Percentiles rank a stretch among this genome's conserved stretches.
Evolutionary conservation across 352 stramenopile species (phyloP).

Genomic region (Phytophthora uliginosa): DNA sequence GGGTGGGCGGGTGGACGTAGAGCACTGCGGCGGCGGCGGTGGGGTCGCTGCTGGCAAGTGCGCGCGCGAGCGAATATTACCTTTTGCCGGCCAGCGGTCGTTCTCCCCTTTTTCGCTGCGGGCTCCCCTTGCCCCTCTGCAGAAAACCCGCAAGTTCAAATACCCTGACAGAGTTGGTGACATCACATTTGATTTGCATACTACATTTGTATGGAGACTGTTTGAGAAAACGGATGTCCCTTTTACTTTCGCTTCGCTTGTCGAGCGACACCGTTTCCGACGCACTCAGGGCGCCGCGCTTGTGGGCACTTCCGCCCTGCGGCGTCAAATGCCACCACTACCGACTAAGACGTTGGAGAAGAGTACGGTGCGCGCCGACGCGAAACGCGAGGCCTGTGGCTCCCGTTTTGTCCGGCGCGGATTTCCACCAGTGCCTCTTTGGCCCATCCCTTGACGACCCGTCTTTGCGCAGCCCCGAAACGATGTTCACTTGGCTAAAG

Average conservation of each 20-base stretch:
- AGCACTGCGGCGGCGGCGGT: no score
- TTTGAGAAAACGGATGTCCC: conserved; percentile 14
- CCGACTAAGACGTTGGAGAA: conserved; percentile 36
- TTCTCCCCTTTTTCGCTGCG: conserved; percentile 21
- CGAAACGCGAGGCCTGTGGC: conserved; percentile 25
- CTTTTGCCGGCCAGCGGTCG: conserved; percentile 29
- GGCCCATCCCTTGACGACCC: conserved; percentile 19
- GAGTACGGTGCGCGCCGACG: conserved; percentile 22
- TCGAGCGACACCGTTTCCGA: not conserved
- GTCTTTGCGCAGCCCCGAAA: conserved; percentile 18
- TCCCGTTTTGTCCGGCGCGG: conserved; percentile 14
- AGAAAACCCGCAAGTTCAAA: conserved; percentile 12
- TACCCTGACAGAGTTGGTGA: conserved; percentile 6
- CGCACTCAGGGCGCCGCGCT: not conserved
- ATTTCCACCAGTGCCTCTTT: conserved; percentile 31
- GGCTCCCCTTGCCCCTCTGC: conserved; percentile 20
- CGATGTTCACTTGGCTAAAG: conserved; percentile 27
- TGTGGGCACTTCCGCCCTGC: conserved; percentile 16
- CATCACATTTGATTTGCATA: conserved; percentile 1
- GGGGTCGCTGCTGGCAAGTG: conserved; percentile 6
- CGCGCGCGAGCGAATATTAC: conserved; percentile 37
- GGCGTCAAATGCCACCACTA: conserved; percentile 21
- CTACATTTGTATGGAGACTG: no score
- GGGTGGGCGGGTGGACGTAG: no score
- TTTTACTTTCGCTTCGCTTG: conserved; percentile 15